Conservation (phyloP, 2,329 filamentous ascomycete genomes). For the Verticillium albo-atrum region DNA sequence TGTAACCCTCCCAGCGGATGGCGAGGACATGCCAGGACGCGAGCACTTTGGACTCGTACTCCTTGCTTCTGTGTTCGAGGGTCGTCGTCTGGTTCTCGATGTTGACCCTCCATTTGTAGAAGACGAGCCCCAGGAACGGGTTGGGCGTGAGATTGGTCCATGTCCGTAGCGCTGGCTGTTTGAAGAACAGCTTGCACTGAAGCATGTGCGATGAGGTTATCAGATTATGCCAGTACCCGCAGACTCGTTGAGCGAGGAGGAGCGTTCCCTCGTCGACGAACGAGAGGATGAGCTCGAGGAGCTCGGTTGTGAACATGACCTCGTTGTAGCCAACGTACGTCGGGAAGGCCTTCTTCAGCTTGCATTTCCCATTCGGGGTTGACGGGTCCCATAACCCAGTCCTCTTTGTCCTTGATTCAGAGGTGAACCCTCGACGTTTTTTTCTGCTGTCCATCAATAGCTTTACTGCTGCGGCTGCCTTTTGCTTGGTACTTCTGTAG, state of each 20-base stretch:
- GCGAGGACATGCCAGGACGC: not conserved
- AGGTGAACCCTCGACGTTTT: no score
- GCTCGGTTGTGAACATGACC: not conserved
- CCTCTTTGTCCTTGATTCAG: no score
- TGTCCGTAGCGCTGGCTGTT: not conserved
- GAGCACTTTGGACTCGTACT: not conserved
- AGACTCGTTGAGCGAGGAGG: not conserved
- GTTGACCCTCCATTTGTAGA: not conserved
- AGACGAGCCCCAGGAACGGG: not conserved
- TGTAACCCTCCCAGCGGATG: not conserved
- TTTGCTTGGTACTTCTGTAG: no score
- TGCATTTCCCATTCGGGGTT: no score
- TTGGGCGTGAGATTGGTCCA: not conserved
- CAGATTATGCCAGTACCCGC: not conserved
- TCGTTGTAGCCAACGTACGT: not conserved
- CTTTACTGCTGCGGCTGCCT: no score
- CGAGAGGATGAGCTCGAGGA: not conserved
- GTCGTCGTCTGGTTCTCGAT: not conserved
- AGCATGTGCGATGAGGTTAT: not conserved
- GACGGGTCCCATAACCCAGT: no score
- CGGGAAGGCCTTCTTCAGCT: no score
- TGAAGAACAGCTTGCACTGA: not conserved
- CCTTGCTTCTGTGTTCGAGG: not conserved
- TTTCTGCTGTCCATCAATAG: no score
- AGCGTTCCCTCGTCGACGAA: not conserved